Base-by-base conservation (phyloP, 148 eudicot genomes). In the Fagopyrum tataricum region DNA sequence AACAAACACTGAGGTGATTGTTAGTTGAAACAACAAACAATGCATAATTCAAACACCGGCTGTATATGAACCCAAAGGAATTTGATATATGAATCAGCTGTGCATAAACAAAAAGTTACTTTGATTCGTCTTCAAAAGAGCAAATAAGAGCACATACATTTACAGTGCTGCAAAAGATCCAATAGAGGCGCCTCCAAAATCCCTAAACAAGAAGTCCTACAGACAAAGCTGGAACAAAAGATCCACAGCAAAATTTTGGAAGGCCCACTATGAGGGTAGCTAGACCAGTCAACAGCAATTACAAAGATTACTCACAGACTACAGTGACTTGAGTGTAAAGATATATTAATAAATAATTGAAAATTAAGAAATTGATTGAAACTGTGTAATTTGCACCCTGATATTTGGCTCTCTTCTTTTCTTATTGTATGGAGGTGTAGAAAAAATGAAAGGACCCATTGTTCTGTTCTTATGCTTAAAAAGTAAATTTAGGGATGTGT, bases 151-250 rank as follows among this genome's bases (percentile, higher is more conserved):
- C 58, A 21, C 21, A 52, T 7, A 52, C 24, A 61, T 64, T 37
- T 64, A 26, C 69, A 64, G 20, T 39, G 66, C 66, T 59, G 23
- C 39, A 59, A 59, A 59, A 24, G 20, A 42, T 64, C 44, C 42
- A 14, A 37, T 24, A 24, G 15, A 61, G 15, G 40, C 12, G 12
- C 14, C 41, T 13, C 12, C 24, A 0, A 61, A 26, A 61, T 7
- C 12, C 67, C 37, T 15, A 61, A 24, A 17, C 26, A 12, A 0
- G 40, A 61, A 55, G 56, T 18, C 1, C 56, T 17, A 52, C 20
- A 52, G 56, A 52, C 18, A 55, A 55, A 55, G 6, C 59, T 53
- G 21, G n/a, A 52, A 44, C 26, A 55, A 37, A 58, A 58, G 23
- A 58, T 58, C 64, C 37, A 23, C 15, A 58, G 64, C 24, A 31